Evolutionary conservation across 176 grass and related monocot species (phyloP), one percentile per base, ranked within the genome.

Genomic region (Cocos nucifera): DNA sequence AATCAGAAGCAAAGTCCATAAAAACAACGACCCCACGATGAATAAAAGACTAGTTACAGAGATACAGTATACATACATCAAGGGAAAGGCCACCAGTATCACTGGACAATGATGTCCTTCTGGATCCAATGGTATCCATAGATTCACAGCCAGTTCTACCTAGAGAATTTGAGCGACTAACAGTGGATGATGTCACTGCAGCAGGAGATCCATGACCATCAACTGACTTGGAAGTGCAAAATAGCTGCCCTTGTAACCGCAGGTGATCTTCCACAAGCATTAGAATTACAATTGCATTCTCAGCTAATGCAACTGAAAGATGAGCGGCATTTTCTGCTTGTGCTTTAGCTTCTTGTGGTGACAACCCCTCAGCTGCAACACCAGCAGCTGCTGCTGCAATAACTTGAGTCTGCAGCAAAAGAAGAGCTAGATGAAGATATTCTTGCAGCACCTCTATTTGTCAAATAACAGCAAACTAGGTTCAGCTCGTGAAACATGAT

Each of bases 231-330:
- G 78, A 67, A 60, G 74, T 73, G 76, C 70, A 85, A 79, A 78
- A 83, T 20, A 85, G 78, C 70, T 91, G 93, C 29, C 84, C 87
- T 73, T 97, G 93, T 66, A 86, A 75, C 54, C 93, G 84, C 59
- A 97, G 58, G 82, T 97, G 93, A 82, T 97, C 93, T 87, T 97
- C 93, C 29, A 97, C 87, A 69, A 97, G 87, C 93, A 97, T 97
- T 56, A 97, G 71, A 77, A 97, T 83, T 54, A 97, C 87, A 59
- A 97, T 84, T 15, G 87, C 84, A 76, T 97, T 97, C 77, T 97
- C 93, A 1, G 93, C 93, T 63, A 97, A 75, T 50, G 93, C 93
- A 79, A 97, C 87, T 57, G 93, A 91, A 62, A 97, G 93, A 69
- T 97, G 78, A 56, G 87, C 93, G 58, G 87, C 93, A 79, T 85